Conservation (phyloP, 2,329 filamentous ascomycete genomes). For the Chrysoporthe austroafricana region DNA sequence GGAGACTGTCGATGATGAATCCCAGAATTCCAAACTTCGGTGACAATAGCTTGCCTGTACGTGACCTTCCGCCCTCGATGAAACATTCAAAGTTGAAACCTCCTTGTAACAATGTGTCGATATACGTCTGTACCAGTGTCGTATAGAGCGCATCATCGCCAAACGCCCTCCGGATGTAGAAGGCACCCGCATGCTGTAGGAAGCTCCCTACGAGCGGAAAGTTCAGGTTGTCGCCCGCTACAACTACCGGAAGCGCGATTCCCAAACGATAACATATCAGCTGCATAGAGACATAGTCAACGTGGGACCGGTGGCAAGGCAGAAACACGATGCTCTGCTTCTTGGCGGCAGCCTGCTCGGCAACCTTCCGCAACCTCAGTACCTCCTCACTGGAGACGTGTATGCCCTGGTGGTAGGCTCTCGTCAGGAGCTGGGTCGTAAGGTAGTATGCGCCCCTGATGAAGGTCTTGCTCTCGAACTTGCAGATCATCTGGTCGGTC, state of each 20-base stretch:
- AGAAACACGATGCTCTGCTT: conserved; percentile 96
- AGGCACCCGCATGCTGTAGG: conserved; percentile 92
- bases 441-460: conserved; percentile 93
- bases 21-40: conserved; percentile 95
- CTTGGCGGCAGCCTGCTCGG: conserved; percentile 78
- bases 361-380: conserved; percentile 77
- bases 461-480: conserved; percentile 93
- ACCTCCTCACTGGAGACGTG: conserved; percentile 97
- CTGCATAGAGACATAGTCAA: conserved; percentile 94
- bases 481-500: conserved; percentile 97
- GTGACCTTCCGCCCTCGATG: conserved; percentile 89
- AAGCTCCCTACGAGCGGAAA: conserved; percentile 89
- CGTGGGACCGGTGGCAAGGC: conserved; percentile 91
- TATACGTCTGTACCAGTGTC: conserved; percentile 93
- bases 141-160: conserved; percentile 89
- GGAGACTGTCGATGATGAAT: conserved; percentile 87
- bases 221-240: conserved; percentile 95
- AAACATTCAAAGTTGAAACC: conserved; percentile 98
- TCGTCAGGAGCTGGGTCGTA: conserved; percentile 81
- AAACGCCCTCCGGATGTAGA: conserved; percentile 94
- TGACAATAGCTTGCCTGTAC: conserved; percentile 89
- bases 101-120: conserved; percentile 86
- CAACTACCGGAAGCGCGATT: conserved; percentile 84
- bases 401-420: conserved; percentile 96
- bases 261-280: conserved; percentile 94